Conservation (phyloP, 345 rosid species). For the Aethionema arabicum region DNA sequence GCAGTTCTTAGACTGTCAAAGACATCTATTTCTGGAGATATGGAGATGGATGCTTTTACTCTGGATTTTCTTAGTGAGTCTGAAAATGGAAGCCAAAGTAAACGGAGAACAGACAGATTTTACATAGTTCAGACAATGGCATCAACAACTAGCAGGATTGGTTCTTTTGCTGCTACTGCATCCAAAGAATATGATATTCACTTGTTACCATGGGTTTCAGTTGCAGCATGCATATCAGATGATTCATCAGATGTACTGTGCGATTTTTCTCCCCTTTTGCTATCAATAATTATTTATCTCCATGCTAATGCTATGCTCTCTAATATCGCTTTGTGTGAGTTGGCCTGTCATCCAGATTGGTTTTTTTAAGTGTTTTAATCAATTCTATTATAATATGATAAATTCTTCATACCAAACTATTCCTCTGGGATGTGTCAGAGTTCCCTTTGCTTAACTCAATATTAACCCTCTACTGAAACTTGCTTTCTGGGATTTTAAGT, state of each 20-base stretch:
- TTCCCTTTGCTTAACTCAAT: too few species aligned
- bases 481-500: too few species aligned
- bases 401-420: too few species aligned
- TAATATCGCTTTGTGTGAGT: background rate
- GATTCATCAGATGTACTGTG: slow-evolving; percentile 56
- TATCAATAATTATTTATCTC: slow-evolving; percentile 3
- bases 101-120: slow-evolving; percentile 60
- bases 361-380: background rate
- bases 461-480: too few species aligned
- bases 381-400: background rate
- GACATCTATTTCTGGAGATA: slow-evolving; percentile 39
- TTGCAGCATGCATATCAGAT: slow-evolving; percentile 85
- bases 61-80: slow-evolving; percentile 72
- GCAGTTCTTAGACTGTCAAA: slow-evolving; percentile 70
- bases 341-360: slow-evolving; percentile 12
- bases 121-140: slow-evolving; percentile 89
- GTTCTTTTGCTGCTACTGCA: slow-evolving; percentile 75
- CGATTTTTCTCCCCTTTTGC: slow-evolving; percentile 14
- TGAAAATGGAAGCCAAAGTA: slow-evolving; percentile 41
- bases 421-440: too few species aligned
- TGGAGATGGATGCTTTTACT: slow-evolving; percentile 64
- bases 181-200: slow-evolving; percentile 91
- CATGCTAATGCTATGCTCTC: slow-evolving; percentile 10
- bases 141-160: slow-evolving; percentile 65
- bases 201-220: slow-evolving; percentile 90